Percentiles rank a stretch among this genome's conserved stretches.
Evolutionary conservation across 2,329 filamentous ascomycete genomes (phyloP).

Genomic region (Madurella mycetomatis): DNA sequence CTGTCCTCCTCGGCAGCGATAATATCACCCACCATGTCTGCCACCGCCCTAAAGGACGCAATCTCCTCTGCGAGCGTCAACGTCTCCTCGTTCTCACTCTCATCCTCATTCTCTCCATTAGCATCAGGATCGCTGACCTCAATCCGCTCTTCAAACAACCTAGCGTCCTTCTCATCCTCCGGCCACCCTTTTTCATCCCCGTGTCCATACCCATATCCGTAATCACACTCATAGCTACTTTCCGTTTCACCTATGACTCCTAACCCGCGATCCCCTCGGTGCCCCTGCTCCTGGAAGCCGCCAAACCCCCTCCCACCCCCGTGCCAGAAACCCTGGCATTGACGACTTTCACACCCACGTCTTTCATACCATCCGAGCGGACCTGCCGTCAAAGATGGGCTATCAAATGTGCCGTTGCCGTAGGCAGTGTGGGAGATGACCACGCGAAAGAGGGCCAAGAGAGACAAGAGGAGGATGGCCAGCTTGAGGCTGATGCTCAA

Average conservation of each 20-base stretch:
- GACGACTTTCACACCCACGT: neutral
- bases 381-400: neutral
- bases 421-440: neutral
- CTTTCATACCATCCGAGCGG: neutral
- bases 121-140: neutral
- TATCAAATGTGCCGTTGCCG: neutral
- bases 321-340: neutral
- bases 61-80: constrained; percentile 19
- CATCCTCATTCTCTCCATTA: neutral
- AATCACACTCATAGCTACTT: neutral
- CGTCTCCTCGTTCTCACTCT: neutral
- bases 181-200: neutral
- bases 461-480: neutral
- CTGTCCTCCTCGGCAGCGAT: constrained; percentile 18
- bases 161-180: constrained; percentile 1
- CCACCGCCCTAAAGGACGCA: constrained; percentile 21
- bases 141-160: neutral
- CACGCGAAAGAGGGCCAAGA: neutral
- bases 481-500: neutral
- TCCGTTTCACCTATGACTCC: neutral
- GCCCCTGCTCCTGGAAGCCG: neutral
- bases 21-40: constrained; percentile 20
- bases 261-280: neutral
- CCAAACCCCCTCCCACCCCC: neutral
- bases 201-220: neutral